Evolutionary conservation across 768 basidiomycete genomes (phyloP).

Genomic region (Suillus brevipes): DNA sequence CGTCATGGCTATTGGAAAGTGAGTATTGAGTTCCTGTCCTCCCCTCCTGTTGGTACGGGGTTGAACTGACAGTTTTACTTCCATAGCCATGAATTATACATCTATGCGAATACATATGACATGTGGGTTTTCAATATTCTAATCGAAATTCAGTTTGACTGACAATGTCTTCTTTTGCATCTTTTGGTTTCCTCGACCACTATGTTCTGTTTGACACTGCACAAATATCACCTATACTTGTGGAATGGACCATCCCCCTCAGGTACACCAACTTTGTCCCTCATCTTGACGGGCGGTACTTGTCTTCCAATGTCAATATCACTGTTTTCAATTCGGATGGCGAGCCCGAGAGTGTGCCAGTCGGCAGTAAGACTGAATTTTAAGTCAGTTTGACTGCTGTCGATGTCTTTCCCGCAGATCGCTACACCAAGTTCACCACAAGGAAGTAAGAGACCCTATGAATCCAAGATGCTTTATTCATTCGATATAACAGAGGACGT

Average conservation of each 20-base stretch:
- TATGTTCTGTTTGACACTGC: neutral
- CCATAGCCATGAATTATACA: conserved; percentile 78
- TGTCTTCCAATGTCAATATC: conserved; percentile 87
- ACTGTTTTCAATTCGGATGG: conserved; percentile 52
- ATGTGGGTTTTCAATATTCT: conserved; percentile 41
- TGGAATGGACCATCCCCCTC: neutral
- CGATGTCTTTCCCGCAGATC: conserved; percentile 42
- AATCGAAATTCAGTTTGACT: neutral
- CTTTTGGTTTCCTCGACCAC: neutral
- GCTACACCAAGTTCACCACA: conserved; percentile 74
- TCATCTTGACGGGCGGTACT: conserved; percentile 66
- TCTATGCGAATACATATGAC: conserved; percentile 64
- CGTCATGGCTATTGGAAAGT: conserved; percentile 83
- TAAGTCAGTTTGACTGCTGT: conserved; percentile 7
- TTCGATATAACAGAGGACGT: conserved; percentile 49
- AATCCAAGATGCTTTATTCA: neutral
- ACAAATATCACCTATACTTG: neutral
- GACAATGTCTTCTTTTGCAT: neutral
- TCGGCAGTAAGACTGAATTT: conserved; percentile 39
- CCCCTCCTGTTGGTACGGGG: neutral
- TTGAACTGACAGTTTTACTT: conserved; percentile 4
- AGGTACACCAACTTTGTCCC: conserved; percentile 69
- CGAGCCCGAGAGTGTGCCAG: conserved; percentile 38
- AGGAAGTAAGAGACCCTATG: conserved; percentile 50
- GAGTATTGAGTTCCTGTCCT: conserved; percentile 24